These are phyloP conservation scores for Striga asiatica DNA, from an alignment of 257 asterid genomes.

Conservation along the genomic window DNA sequence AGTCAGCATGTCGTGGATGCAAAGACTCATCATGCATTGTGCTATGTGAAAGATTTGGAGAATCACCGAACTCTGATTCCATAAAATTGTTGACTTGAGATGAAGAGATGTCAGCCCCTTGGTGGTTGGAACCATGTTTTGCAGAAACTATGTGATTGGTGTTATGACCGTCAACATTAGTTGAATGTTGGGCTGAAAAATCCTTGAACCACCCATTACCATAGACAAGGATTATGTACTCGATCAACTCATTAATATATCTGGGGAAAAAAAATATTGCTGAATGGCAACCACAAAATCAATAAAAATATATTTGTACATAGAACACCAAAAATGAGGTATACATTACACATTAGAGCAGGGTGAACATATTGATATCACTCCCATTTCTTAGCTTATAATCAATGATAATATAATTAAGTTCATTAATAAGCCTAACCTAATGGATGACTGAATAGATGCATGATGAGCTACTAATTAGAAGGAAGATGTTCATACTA, in stretches of 20 bases:
- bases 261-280: constrained; percentile 26
- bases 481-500: background rate
- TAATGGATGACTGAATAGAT: background rate
- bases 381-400: background rate
- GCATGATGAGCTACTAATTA: background rate
- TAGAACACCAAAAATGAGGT: too few relatives aligned
- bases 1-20: constrained; percentile 50
- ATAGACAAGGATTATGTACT: constrained; percentile 38
- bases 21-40: constrained; percentile 28
- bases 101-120: constrained; percentile 26
- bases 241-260: constrained; percentile 70
- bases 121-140: constrained; percentile 25
- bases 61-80: constrained; percentile 23
- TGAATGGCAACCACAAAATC: constrained; percentile 14
- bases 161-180: constrained; percentile 27
- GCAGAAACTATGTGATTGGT: constrained; percentile 22
- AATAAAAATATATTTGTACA: constrained; percentile 2
- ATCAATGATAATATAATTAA: background rate
- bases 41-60: constrained; percentile 21
- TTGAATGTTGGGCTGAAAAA: constrained; percentile 24
- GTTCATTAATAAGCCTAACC: background rate
- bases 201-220: constrained; percentile 39
- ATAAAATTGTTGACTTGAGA: constrained; percentile 27
- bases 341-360: background rate
- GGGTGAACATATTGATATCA: background rate